phyloP scores from a whole-genome alignment of 2,329 filamentous ascomycete genomes.

The Gaeumannomyces tritici region DNA sequence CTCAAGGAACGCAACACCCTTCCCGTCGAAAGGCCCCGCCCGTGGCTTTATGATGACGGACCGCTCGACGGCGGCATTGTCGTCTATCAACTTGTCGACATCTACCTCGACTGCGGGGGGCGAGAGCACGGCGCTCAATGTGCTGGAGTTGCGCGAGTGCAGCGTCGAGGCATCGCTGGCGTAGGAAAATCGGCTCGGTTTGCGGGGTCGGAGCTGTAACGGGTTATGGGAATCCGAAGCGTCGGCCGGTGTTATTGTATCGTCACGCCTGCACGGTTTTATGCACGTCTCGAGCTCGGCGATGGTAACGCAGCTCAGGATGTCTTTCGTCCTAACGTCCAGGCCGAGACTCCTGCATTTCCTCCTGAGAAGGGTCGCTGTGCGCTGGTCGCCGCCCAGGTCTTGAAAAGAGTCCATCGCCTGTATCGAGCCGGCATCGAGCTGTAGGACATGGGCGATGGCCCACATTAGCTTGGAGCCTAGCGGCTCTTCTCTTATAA shows the following conservation, averaged over 20 bases:
- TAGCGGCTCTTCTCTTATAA: neutral
- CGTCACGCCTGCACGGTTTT: slow-evolving; percentile 17
- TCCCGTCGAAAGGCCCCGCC: slow-evolving; percentile 40
- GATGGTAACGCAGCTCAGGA: slow-evolving; percentile 31
- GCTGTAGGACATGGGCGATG: slow-evolving; percentile 26
- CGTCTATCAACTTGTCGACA: slow-evolving; percentile 13
- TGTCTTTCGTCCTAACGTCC: slow-evolving; percentile 25
- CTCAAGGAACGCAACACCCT: slow-evolving; percentile 36
- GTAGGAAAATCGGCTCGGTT: slow-evolving; percentile 9
- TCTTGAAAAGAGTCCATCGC: slow-evolving; percentile 33
- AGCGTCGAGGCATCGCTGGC: slow-evolving; percentile 5
- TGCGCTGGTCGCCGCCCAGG: slow-evolving; percentile 28
- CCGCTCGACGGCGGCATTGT: slow-evolving; percentile 29
- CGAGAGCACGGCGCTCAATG: slow-evolving; percentile 5
- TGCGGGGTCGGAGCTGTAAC: slow-evolving; percentile 14
- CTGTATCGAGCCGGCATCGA: slow-evolving; percentile 20
- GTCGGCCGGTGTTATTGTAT: slow-evolving; percentile 5
- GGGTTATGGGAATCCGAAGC: slow-evolving; percentile 15
- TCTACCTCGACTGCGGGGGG: slow-evolving; percentile 7
- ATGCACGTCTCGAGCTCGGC: slow-evolving; percentile 34
- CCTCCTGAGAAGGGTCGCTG: slow-evolving; percentile 22
- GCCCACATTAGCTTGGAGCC: slow-evolving; percentile 1
- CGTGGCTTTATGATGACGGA: slow-evolving; percentile 34
- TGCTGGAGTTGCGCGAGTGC: slow-evolving; percentile 14
- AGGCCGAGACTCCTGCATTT: slow-evolving; percentile 26